Evolutionary conservation across 2,329 filamentous ascomycete genomes (phyloP), one percentile per base, ranked within the genome.

Genomic region (Acrodontium crateriforme): DNA sequence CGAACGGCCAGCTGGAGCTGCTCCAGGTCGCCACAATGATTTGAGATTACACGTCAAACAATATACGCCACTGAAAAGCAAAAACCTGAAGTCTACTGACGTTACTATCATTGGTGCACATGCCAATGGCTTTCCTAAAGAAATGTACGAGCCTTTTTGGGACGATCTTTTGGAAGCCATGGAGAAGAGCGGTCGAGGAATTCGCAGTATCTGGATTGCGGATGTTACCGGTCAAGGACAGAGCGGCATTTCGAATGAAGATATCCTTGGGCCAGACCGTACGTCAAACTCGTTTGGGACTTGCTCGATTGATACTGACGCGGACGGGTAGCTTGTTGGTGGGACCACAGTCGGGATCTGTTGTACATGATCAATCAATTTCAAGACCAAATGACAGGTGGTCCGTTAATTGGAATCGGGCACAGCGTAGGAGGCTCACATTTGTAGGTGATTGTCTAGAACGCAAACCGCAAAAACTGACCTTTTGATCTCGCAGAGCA

Each of bases 351-450:
- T 25, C 72, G 84, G 25, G 85, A 93, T 52, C 68, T 92, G 4
- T 64, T 85, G 9, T 72, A 84, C 48, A 66, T 92, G 53, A 67
- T 85, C 58, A 92, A 91, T 54, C 62, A 68, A 24, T 84, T 91
- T 55, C 79, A 81, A 24, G 59, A 66, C 8, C 61, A 78, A 36
- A 81, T 85, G 67, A 75, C 78, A 4, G n/a, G n/a, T n/a, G 74
- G 76, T 0, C 85, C 85, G 2, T 62, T 93, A 13, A 55, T 92
- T 36, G 84, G 79, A 30, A 54, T 93, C 18, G 84, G 81, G 10
- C 85, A 94, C 56, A 89, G 80, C 40, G 82, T 89, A 60, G 85
- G 85, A 41, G 82, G 66, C 37, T n/a, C 18, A n/a, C 18, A 29
- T 9, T 13, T 29, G n/a, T 25, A 13, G n/a, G 15, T 3, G 4